Evolutionary conservation across 345 rosid genomes (phyloP), one percentile per base, ranked within the genome.

Genomic region (Linum trigynum): DNA sequence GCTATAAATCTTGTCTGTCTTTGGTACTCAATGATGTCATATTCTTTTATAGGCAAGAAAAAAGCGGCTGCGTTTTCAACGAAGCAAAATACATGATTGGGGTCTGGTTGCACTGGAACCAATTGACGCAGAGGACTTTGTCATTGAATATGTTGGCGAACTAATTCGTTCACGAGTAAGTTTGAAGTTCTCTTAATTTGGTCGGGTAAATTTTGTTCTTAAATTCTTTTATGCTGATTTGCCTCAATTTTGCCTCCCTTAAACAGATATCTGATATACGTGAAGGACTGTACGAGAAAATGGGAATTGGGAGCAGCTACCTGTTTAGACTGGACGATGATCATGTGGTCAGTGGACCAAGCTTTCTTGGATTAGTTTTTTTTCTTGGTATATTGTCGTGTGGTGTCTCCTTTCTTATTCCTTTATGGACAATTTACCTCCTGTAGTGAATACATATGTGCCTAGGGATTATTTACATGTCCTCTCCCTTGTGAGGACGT

Each of bases 291-390:
- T 95, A 95, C n/a, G 99, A 95, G 84, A 95, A 86, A 86, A 95
- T 84, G 90, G 99, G 97, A 76, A 95, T 95, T 71, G 99, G 97
- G 62, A 91, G 99, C 86, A 95, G 99, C 74, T 95, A 95, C 76
- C 99, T 95, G 14, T 95, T 95, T 71, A 86, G 90, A 74, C 99
- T 95, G 71, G 99, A 95, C 63, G 99, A 95, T 73, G 96, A 96
- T 67, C 88, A 87, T 75, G 97, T 95, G 95, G 96, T 94, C 55
- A 79, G 97, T 84, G 60, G 32, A 65, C 51, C 23, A 5, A 59
- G 55, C 38, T 16, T 45, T 35, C 6, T 63, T 51, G 48, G 23
- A 9, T 57, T 64, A n/a, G 16, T 10, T 38, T 62, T 23, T 53
- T 8, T 17, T 12, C 39, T 55, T 57, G 14, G 17, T 11, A 37